Evolutionary conservation across 75 land plant genomes (phyloP).

Genomic region (Cunninghamia lanceolata): DNA sequence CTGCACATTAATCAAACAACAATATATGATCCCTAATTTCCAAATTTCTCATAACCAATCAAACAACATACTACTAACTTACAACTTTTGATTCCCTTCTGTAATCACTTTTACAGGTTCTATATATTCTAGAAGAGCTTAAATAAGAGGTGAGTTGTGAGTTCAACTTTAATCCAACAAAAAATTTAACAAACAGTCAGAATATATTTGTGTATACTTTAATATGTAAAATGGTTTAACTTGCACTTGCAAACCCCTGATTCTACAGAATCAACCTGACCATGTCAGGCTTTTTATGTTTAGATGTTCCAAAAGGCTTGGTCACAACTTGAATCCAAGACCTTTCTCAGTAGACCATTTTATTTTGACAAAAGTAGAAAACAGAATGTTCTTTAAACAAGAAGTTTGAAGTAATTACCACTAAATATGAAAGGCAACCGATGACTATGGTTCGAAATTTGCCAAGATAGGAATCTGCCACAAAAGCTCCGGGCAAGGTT

Average conservation of each 20-base stretch:
- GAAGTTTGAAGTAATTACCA: constrained; percentile 11
- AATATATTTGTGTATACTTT: not conserved
- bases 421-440: constrained; percentile 37
- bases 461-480: constrained; percentile 71
- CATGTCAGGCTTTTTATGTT: constrained; percentile 17
- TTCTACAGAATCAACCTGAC: not conserved
- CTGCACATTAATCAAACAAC: constrained; percentile 6
- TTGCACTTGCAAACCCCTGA: too few species aligned
- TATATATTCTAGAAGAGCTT: too few species aligned
- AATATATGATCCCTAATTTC: not conserved
- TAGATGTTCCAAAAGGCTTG: not conserved
- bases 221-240: too few species aligned
- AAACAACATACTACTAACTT: too few species aligned
- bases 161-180: too few species aligned
- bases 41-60: too few species aligned
- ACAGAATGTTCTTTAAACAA: not conserved
- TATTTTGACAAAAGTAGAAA: not conserved
- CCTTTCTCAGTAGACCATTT: too few species aligned
- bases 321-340: constrained; percentile 8
- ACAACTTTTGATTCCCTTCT: too few species aligned
- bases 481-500: constrained; percentile 55
- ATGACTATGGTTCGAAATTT: constrained; percentile 43
- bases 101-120: too few species aligned
- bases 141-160: too few species aligned
- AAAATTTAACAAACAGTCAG: too few species aligned